A percentile compares a stretch with the other conserved stretches of the same genome.
Evolutionary conservation across 2,329 filamentous ascomycete species (phyloP).

Genomic region (Parasarocladium wereldwijsianum): DNA sequence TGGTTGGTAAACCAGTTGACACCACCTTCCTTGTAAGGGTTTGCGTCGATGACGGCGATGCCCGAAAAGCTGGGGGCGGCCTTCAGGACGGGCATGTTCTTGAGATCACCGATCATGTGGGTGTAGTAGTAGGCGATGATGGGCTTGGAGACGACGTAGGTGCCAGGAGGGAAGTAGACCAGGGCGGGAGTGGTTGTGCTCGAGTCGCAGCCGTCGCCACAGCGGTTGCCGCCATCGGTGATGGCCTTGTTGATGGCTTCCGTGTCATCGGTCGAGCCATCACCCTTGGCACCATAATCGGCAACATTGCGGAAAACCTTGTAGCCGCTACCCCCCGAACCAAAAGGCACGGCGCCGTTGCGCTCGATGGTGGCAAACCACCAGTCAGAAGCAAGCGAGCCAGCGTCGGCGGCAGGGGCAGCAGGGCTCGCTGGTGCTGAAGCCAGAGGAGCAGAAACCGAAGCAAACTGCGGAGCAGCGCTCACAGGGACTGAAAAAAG

Average conservation of each 20-base stretch:
- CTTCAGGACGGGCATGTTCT: conserved; percentile 36
- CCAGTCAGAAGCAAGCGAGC: conserved; percentile 3
- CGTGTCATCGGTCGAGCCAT: conserved; percentile 59
- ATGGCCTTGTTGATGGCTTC: conserved; percentile 70
- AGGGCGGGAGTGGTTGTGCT: conserved; percentile 63
- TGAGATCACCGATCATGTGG: conserved; percentile 56
- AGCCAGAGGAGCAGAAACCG: conserved; percentile 13
- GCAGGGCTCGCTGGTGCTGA: conserved; percentile 9
- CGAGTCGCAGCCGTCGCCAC: conserved; percentile 63
- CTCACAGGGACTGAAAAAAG: conserved; percentile 20
- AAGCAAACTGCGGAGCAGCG: conserved; percentile 7
- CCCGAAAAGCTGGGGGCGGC: conserved; percentile 40
- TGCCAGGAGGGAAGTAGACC: conserved; percentile 76
- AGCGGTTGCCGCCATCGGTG: conserved; percentile 49
- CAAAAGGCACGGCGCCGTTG: conserved; percentile 3
- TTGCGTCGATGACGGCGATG: conserved; percentile 57
- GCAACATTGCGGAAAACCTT: conserved; percentile 58
- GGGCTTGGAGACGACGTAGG: conserved; percentile 60
- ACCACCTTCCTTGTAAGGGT: conserved; percentile 31
- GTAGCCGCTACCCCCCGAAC: conserved; percentile 26
- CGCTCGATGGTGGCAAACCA: conserved; percentile 4
- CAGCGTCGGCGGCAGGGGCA: background rate
- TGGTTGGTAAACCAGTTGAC: conserved; percentile 4
- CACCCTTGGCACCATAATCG: conserved; percentile 54
- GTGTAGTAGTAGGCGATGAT: conserved; percentile 67